Evolutionary conservation across 2,329 filamentous ascomycete species (phyloP).

Genomic region (Pseudogymnoascus sp.): DNA sequence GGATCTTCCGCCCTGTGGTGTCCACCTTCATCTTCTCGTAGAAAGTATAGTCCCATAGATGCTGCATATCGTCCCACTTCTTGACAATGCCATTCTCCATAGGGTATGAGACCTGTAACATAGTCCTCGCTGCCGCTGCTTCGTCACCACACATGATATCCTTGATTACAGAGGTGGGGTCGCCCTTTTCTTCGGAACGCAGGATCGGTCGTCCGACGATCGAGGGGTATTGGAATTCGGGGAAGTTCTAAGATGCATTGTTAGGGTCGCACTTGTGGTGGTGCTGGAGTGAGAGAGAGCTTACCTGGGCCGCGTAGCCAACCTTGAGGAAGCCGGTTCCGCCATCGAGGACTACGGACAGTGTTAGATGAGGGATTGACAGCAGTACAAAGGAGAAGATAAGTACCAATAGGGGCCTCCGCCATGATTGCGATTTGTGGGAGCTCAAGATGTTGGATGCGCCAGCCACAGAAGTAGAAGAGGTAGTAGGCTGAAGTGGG

Average conservation of each 20-base stretch:
- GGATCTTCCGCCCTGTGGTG: conserved; percentile 86
- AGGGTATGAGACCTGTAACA: conserved; percentile 97
- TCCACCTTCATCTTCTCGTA: conserved; percentile 94
- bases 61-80: conserved; percentile 99
- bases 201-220: conserved; percentile 97
- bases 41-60: conserved; percentile 99
- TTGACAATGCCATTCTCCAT: conserved; percentile 99
- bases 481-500: conserved; percentile 10
- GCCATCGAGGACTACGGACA: conserved; percentile 81
- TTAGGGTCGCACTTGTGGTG: not conserved
- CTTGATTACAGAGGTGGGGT: conserved; percentile 69
- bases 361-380: conserved; percentile 9
- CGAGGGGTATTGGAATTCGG: conserved; percentile 95
- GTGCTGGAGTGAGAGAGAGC: conserved; percentile 9
- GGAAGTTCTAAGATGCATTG: conserved; percentile 68
- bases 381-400: not conserved
- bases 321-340: conserved; percentile 99
- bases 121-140: conserved; percentile 86
- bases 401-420: conserved; percentile 31
- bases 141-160: conserved; percentile 99
- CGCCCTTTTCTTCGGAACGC: conserved; percentile 77
- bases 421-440: conserved; percentile 25
- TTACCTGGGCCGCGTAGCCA: conserved; percentile 86
- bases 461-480: conserved; percentile 11
- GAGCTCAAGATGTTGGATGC: conserved; percentile 12